Conservation (phyloP, 164 flowering plant species). For the Cinnamomum chago region DNA sequence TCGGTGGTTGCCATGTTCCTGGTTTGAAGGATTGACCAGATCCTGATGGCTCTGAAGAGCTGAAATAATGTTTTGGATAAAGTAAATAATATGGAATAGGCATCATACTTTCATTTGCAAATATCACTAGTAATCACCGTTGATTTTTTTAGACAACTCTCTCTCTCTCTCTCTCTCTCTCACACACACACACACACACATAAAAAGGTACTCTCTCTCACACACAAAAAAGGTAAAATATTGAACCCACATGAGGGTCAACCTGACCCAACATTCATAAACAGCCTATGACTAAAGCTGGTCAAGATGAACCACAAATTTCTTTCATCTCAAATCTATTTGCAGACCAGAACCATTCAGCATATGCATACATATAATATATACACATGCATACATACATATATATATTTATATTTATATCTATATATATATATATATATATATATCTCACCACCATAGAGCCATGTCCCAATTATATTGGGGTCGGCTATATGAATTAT, state of each 20-base stretch:
- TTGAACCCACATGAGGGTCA: too few species aligned
- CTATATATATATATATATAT: neutral
- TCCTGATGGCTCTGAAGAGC: constrained; percentile 81
- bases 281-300: too few species aligned
- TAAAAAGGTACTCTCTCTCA: too few species aligned
- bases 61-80: constrained; percentile 25
- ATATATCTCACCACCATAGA: neutral
- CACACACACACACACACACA: too few species aligned
- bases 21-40: constrained; percentile 67
- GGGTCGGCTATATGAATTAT: neutral
- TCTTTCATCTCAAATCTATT: too few species aligned
- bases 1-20: constrained; percentile 66
- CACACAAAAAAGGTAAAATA: too few species aligned
- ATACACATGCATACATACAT: neutral
- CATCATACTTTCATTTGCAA: neutral
- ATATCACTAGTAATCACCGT: neutral
- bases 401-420: neutral
- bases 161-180: too few species aligned
- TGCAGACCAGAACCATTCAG: too few species aligned
- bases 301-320: too few species aligned
- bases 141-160: too few species aligned
- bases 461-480: neutral
- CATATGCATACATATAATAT: too few species aligned
- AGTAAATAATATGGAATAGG: neutral
- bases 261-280: too few species aligned